Base-by-base conservation (phyloP, 1,284 basidiomycete species). In the Cutaneotrichosporon spelunceum region DNA sequence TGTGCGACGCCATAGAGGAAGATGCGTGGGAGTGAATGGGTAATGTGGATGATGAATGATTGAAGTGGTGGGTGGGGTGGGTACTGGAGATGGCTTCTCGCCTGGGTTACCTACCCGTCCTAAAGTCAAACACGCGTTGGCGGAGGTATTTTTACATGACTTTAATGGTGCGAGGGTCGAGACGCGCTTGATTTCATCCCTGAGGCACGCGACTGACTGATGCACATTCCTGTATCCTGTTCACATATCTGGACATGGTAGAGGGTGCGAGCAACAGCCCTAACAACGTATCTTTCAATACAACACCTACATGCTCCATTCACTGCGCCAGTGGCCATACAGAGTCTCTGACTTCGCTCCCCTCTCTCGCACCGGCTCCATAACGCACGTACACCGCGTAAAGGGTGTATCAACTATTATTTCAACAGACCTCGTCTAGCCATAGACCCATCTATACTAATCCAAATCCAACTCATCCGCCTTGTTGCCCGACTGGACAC, bases 161-260 rank as follows among this genome's bases (percentile, higher is more conserved):
- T n/a, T 42, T 42, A n/a, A 13, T 42, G 39, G 39, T 7, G 39
- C 39, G 39, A 19, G 6, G 24, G 48, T 50, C 27, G 48, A 50
- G 48, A 16, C 48, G 48, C 48, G 48, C n/a, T n/a, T 50, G 48
- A 50, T 50, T 50, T 50, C 14, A 4, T 48, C 45, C 45, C 45
- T 48, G 45, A 48, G 26, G 26, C 45, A 42, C 39, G 39, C 39
- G 39, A 42, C 39, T n/a, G 16, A 42, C 39, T 19, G 19, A 2
- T n/a, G 19, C 39, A 16, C 39, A 42, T 19, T n/a, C 7, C 39
- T 4, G 30, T n/a, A 7, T 19, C 8, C 13, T 39, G 14, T 13
- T 14, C 36, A 14, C 11, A 13, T 39, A 5, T 5, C 14, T 39
- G 5, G 14, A 10, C 13, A 13, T 39, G 8, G 30, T 33, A 11